These are phyloP conservation scores for Irpex sp. DNA, from an alignment of 1,284 basidiomycete species.

Conservation along the genomic window DNA sequence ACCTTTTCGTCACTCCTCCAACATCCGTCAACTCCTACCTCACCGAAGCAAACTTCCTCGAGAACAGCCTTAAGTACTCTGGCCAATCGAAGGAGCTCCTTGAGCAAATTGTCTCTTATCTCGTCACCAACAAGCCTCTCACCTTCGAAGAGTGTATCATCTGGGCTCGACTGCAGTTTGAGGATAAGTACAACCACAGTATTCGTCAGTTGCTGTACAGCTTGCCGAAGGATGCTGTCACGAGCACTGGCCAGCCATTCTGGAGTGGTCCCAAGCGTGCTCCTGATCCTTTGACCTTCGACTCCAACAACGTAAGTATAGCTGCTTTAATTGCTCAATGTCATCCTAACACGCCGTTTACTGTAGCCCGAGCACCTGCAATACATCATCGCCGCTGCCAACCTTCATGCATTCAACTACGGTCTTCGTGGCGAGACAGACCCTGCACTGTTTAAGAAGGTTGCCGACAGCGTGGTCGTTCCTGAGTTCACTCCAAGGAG, in stretches of 20 bases:
- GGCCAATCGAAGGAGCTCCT: conserved; percentile 90
- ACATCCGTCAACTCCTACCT: conserved; percentile 97
- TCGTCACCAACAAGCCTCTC: conserved; percentile 91
- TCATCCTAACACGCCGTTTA: conserved; percentile 4
- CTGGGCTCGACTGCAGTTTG: conserved; percentile 96
- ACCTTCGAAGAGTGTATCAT: conserved; percentile 97
- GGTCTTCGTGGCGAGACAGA: conserved; percentile 92
- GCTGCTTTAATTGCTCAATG: background rate
- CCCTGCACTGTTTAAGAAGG: conserved; percentile 76
- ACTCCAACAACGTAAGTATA: conserved; percentile 76
- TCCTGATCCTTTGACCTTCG: conserved; percentile 89
- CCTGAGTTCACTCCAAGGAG: conserved; percentile 85
- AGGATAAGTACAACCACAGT: conserved; percentile 91
- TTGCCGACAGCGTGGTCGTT: conserved; percentile 82
- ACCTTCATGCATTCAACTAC: conserved; percentile 98
- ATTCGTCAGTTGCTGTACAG: conserved; percentile 94
- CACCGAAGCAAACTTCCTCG: conserved; percentile 94
- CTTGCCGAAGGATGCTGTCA: conserved; percentile 90
- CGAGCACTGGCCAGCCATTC: conserved; percentile 91
- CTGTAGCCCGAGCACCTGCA: conserved; percentile 79
- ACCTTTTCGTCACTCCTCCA: conserved; percentile 90
- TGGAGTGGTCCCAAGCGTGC: conserved; percentile 98
- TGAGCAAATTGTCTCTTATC: conserved; percentile 86
- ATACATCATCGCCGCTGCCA: conserved; percentile 92
- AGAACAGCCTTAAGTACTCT: conserved; percentile 86